Percentiles rank a stretch among this genome's conserved stretches.
phyloP scores from a whole-genome alignment of 768 basidiomycete genomes.

The Dioszegia aurantiaca region DNA sequence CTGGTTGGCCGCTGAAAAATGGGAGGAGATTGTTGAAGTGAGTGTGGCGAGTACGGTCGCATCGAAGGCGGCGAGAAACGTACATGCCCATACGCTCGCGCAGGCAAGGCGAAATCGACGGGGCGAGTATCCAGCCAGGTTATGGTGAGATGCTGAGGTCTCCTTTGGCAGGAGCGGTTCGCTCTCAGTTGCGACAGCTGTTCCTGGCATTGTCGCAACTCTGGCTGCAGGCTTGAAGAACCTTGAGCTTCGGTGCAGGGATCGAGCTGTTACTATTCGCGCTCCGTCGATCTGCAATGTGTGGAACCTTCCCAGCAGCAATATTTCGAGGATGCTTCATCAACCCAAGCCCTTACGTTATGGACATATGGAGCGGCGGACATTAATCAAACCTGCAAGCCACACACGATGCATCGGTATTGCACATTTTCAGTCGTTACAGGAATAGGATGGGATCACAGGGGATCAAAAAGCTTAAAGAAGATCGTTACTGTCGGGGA shows the following conservation, averaged over 20 bases:
- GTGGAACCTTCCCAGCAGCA: too few species aligned
- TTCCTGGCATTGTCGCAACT: neutral
- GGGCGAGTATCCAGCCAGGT: constrained; percentile 37
- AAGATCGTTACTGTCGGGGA: constrained; percentile 16
- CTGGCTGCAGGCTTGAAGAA: neutral
- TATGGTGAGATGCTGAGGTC: neutral
- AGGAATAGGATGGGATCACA: neutral
- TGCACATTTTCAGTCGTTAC: constrained; percentile 10
- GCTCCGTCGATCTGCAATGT: neutral
- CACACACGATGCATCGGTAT: constrained; percentile 13
- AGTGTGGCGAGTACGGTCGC: constrained; percentile 37
- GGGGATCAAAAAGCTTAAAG: too few species aligned
- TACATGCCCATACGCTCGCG: constrained; percentile 31
- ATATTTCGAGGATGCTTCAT: too few species aligned
- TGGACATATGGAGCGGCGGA: too few species aligned
- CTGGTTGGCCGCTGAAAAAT: constrained; percentile 37
- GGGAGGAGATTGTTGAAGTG: constrained; percentile 32
- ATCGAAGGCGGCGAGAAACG: constrained; percentile 36
- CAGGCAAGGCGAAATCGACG: constrained; percentile 35
- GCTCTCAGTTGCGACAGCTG: too few species aligned
- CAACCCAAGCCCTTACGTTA: too few species aligned
- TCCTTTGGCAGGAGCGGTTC: too few species aligned
- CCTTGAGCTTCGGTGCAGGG: neutral
- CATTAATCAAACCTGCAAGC: too few species aligned
- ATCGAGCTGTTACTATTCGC: too few species aligned